Percentiles rank a stretch among this genome's conserved stretches.
These are phyloP conservation scores for Colletotrichum costaricense DNA, from an alignment of 2,329 filamentous ascomycete species.

Conservation along the genomic window DNA sequence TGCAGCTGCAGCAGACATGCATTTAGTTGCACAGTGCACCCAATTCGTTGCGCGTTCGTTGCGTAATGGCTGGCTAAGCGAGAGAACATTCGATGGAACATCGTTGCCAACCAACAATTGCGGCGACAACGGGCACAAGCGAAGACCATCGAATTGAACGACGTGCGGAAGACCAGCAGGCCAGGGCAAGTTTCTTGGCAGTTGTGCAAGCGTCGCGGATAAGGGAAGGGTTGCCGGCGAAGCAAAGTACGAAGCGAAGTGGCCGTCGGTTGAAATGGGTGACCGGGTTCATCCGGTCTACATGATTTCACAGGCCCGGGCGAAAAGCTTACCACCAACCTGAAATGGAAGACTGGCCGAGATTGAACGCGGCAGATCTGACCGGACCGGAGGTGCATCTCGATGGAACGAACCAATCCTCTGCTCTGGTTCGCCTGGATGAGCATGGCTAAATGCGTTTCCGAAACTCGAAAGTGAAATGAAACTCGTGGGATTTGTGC, in stretches of 20 bases:
- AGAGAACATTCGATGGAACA: constrained; percentile 23
- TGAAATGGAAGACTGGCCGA: constrained; percentile 36
- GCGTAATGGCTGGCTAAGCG: constrained; percentile 7
- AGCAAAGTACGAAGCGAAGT: neutral
- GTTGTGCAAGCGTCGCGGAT: neutral
- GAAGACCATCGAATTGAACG: neutral
- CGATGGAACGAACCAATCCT: constrained; percentile 27
- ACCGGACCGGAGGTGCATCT: constrained; percentile 21
- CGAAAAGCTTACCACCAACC: constrained; percentile 32
- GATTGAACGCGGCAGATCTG: constrained; percentile 32
- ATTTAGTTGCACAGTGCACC: neutral
- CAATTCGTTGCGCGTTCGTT: constrained; percentile 7
- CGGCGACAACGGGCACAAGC: neutral
- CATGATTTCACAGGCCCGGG: neutral
- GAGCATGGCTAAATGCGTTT: constrained; percentile 12
- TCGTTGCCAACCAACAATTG: neutral
- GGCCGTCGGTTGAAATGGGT: neutral
- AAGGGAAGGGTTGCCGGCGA: neutral
- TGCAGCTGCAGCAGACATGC: neutral
- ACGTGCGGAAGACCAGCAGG: neutral
- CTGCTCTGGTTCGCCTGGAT: neutral
- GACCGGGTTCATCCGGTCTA: constrained; percentile 33
- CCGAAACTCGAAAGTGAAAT: neutral
- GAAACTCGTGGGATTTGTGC: constrained; percentile 23
- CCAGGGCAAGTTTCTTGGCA: constrained; percentile 5